phyloP scores from a whole-genome alignment of 257 asterid species.

The Marsdenia floribunda region DNA sequence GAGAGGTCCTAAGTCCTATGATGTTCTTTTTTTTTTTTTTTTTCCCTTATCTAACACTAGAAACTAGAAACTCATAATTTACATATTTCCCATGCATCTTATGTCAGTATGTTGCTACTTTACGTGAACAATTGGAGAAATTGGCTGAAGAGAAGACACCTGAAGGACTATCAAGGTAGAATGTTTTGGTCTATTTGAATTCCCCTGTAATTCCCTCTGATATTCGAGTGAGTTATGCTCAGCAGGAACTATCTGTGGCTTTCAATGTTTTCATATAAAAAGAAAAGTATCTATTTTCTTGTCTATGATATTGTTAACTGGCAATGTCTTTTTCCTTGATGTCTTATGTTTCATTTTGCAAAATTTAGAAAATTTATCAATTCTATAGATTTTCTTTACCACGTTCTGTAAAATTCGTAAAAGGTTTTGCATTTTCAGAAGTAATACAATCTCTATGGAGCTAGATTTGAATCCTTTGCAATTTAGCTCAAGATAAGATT shows the following conservation, averaged over 20 bases:
- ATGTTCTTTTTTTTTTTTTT: neutral
- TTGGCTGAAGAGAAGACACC: slow-evolving; percentile 70
- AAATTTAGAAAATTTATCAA: neutral
- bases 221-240: neutral
- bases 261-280: neutral
- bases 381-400: neutral
- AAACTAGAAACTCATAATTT: neutral
- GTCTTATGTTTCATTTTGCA: neutral
- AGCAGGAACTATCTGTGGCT: neutral
- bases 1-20: neutral
- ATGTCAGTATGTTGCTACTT: slow-evolving; percentile 76
- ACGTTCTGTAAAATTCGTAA: neutral
- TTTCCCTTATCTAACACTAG: neutral
- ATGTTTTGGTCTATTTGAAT: slow-evolving; percentile 13
- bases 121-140: slow-evolving; percentile 86
- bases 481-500: neutral
- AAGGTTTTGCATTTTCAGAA: neutral
- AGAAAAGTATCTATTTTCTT: neutral
- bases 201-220: neutral
- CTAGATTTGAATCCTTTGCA: neutral
- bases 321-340: neutral
- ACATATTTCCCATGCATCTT: slow-evolving; percentile 13
- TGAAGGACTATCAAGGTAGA: slow-evolving; percentile 79
- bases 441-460: neutral
- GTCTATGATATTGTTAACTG: neutral